Base-by-base conservation (phyloP, 106 monocot species). In the Chionographis japonica region DNA sequence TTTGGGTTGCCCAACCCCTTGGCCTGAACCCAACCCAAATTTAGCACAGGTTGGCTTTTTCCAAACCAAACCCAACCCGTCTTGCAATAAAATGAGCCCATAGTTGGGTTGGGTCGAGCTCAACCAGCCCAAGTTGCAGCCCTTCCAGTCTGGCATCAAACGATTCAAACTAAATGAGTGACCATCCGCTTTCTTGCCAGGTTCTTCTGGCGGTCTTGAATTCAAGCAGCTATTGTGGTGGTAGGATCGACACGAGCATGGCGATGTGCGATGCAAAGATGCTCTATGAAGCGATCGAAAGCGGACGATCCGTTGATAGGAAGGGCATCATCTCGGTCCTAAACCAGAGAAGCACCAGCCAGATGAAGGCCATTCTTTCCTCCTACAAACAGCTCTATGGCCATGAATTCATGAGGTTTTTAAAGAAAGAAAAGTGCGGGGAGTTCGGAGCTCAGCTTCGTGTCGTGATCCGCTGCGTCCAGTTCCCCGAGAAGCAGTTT, bases 231-330 rank as follows among this genome's bases (percentile, higher is more conserved):
- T 58, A 80, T 6, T 46, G 19, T 14, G 64, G 68, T 12, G 68
- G 56, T 2, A 68, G 72, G 55, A 56, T 65, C 4, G 65, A 84
- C 52, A 51, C 68, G 19, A 68, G 71, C 63, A 72, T 80, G 80
- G 75, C 79, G 20, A 79, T 84, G 68, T 84, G 80, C 54, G 84
- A 84, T 60, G 79, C 84, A 14, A 84, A 84, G 60, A 72, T 68
- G 8, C 72, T 84, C 16, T 84, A 76, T 19, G 79, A 84, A 66
- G 84, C 84, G 12, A 55, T 84, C 2, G 80, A 61, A 37, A 79
- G 75, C 19, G 71, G 84, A 8, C 65, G 72, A 62, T 38, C 43
- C 27, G 51, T 84, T 2, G 84, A 84, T 52, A 42, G 72, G 27
- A 76, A 42, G 41, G 14, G 66, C 68, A 66, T 84, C 19, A 2